These are phyloP conservation scores for Asterophora parasitica DNA, from an alignment of 768 basidiomycete species.

Conservation along the genomic window DNA sequence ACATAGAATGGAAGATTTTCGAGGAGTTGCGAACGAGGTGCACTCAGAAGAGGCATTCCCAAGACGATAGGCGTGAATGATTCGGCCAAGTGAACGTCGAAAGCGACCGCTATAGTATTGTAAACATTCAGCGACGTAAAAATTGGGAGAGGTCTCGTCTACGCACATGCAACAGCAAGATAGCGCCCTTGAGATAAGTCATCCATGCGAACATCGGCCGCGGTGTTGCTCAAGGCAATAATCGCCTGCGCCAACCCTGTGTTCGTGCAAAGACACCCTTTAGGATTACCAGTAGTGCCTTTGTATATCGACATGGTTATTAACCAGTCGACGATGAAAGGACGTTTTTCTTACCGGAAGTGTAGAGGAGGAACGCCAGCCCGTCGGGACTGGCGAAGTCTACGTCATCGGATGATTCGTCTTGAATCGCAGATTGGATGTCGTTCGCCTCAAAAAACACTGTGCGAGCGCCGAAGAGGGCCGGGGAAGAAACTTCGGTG, in stretches of 20 bases:
- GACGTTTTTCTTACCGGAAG: conserved; percentile 32
- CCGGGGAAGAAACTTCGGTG: conserved; percentile 6
- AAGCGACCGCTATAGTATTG: conserved; percentile 37
- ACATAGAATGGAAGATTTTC: conserved; percentile 35
- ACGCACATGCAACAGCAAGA: conserved; percentile 40
- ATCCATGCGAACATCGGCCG: conserved; percentile 25
- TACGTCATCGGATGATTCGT: conserved; percentile 25
- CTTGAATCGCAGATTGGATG: conserved; percentile 23
- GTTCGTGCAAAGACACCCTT: conserved; percentile 41
- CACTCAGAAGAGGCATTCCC: conserved; percentile 41
- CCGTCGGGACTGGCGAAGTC: conserved; percentile 24
- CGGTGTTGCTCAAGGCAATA: conserved; percentile 27
- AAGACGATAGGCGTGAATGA: conserved; percentile 36
- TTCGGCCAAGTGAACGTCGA: conserved; percentile 48
- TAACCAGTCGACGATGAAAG: not conserved
- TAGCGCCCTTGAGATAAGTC: conserved; percentile 26
- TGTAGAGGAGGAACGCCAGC: conserved; percentile 44
- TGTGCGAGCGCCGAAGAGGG: conserved; percentile 21
- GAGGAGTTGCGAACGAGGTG: conserved; percentile 40
- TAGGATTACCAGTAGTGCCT: conserved; percentile 50
- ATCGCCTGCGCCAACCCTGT: conserved; percentile 27
- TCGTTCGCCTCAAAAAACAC: conserved; percentile 22
- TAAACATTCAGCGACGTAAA: conserved; percentile 2
- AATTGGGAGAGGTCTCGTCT: not conserved
- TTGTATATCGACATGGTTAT: not conserved